These are phyloP conservation scores for Fusarium tanahbumbuense DNA, from an alignment of 2,329 filamentous ascomycete genomes.

Conservation along the genomic window DNA sequence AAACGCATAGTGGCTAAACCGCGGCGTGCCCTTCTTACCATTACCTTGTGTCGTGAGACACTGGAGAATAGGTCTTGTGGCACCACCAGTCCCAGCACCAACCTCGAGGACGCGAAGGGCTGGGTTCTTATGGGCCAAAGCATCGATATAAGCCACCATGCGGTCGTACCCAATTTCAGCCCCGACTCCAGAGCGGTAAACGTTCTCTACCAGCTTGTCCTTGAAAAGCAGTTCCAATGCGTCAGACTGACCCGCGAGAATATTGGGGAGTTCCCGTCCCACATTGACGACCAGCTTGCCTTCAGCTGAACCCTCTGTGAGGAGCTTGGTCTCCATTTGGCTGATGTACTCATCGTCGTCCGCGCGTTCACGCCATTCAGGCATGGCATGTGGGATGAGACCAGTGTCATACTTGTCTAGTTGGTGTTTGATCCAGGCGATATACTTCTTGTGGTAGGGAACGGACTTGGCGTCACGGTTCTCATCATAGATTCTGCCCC, in stretches of 20 bases:
- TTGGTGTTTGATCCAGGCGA: slow-evolving; percentile 10
- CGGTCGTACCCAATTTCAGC: slow-evolving; percentile 1
- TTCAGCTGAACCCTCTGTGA: not conserved
- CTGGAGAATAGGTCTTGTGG: slow-evolving; percentile 1
- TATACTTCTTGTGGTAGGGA: slow-evolving; percentile 5
- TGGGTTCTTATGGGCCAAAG: slow-evolving; percentile 1
- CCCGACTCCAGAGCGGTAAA: slow-evolving; percentile 1
- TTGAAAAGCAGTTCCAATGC: slow-evolving; percentile 11
- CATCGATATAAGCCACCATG: slow-evolving; percentile 3
- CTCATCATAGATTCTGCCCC: slow-evolving; percentile 1
- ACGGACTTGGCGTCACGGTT: not conserved
- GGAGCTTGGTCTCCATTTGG: slow-evolving; percentile 1
- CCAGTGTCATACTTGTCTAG: slow-evolving; percentile 1
- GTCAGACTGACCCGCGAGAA: slow-evolving; percentile 1
- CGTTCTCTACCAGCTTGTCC: slow-evolving; percentile 8
- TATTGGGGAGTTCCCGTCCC: not conserved
- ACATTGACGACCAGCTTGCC: slow-evolving; percentile 10
- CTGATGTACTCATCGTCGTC: not conserved
- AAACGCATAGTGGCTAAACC: slow-evolving; percentile 1
- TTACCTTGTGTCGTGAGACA: slow-evolving; percentile 2
- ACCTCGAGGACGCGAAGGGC: not conserved
- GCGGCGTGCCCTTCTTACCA: not conserved
- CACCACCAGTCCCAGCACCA: not conserved
- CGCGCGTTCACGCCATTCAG: not conserved
- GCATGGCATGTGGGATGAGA: not conserved